A percentile compares a stretch with the other conserved stretches of the same genome.
Evolutionary conservation across 371 early-diverging fungal species (phyloP).

Genomic region (Choanephora cucurbitarum): DNA sequence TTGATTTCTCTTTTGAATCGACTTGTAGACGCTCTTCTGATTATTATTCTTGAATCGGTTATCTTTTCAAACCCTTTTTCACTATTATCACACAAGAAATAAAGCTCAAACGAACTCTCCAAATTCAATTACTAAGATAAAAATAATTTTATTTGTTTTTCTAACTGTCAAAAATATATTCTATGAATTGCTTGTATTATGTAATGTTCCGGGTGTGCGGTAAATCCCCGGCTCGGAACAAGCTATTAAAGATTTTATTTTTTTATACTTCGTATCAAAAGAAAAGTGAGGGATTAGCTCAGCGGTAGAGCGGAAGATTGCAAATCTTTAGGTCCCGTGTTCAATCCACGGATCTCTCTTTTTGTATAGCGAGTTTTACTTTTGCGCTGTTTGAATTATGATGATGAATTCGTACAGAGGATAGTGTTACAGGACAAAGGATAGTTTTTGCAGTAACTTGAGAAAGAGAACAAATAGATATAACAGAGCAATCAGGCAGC

Average conservation of each 20-base stretch:
- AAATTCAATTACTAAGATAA: background rate
- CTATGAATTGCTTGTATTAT: background rate
- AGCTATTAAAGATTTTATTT: too few species aligned
- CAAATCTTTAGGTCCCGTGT: conserved; percentile 6
- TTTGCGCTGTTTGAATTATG: too few species aligned
- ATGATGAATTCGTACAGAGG: too few species aligned
- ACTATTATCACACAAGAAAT: background rate
- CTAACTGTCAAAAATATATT: too few species aligned
- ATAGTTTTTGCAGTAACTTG: too few species aligned
- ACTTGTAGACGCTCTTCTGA: too few species aligned
- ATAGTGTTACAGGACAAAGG: too few species aligned
- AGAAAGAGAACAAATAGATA: too few species aligned
- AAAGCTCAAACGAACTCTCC: background rate
- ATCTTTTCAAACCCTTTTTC: background rate
- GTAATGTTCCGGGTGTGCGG: background rate
- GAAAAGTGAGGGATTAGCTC: conserved; percentile 3
- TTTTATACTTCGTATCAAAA: background rate
- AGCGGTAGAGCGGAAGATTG: conserved; percentile 7
- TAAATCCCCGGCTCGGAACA: too few species aligned
- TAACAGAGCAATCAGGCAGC: too few species aligned
- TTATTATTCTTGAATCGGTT: background rate
- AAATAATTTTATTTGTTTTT: background rate
- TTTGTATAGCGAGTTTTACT: too few species aligned
- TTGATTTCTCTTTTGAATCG: too few species aligned
- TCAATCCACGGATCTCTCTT: conserved; percentile 5